A percentile compares a stretch with the other conserved stretches of the same genome.
These are phyloP conservation scores for Coemansia umbellata DNA, from an alignment of 192 early-diverging fungal species.

Conservation along the genomic window DNA sequence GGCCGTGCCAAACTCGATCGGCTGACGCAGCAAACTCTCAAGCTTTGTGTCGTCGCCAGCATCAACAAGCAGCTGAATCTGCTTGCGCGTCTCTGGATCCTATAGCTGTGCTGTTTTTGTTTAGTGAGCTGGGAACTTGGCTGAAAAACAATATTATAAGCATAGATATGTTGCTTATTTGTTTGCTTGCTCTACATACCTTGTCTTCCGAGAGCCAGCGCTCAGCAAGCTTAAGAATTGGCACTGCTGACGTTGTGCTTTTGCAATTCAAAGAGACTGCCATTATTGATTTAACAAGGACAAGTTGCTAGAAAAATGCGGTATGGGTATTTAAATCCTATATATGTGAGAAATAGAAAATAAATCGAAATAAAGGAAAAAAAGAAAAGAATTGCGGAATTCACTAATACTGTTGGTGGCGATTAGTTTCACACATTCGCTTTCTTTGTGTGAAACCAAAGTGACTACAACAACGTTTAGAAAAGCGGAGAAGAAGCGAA, in stretches of 20 bases:
- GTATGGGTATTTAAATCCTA: not conserved
- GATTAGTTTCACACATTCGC: too few relatives aligned
- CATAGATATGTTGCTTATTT: not conserved
- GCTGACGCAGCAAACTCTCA: slow-evolving; percentile 33
- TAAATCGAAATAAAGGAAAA: not conserved
- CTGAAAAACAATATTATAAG: not conserved
- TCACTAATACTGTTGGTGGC: too few relatives aligned
- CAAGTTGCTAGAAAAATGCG: slow-evolving; percentile 1
- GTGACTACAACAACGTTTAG: not conserved
- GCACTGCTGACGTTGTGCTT: not conserved
- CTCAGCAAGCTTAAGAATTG: slow-evolving; percentile 25
- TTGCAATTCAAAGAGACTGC: not conserved
- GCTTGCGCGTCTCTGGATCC: slow-evolving; percentile 40
- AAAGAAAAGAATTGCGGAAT: too few relatives aligned
- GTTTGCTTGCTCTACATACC: slow-evolving; percentile 5
- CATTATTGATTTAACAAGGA: not conserved
- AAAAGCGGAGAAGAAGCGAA: not conserved
- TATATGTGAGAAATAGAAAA: not conserved
- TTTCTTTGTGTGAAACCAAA: not conserved
- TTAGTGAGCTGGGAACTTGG: not conserved
- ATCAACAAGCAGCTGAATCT: slow-evolving; percentile 34
- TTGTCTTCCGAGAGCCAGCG: slow-evolving; percentile 47
- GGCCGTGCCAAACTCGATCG: slow-evolving; percentile 84
- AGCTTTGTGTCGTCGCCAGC: slow-evolving; percentile 17
- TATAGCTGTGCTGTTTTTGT: too few relatives aligned